phyloP scores from a whole-genome alignment of 768 basidiomycete genomes.

The Serpula lacrymans region DNA sequence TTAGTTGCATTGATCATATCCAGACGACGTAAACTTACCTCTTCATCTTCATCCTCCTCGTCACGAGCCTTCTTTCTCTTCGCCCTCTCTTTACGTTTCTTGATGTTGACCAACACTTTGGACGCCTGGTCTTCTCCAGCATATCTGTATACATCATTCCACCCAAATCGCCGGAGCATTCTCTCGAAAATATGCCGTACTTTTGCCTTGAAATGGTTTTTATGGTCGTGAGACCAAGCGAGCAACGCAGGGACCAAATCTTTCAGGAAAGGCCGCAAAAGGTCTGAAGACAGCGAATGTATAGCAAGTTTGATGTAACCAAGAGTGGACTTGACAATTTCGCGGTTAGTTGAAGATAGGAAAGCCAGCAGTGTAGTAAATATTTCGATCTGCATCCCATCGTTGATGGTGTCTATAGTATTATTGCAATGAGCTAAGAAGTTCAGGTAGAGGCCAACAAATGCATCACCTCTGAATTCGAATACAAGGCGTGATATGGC shows the following conservation, averaged over 20 bases:
- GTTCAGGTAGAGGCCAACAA: neutral
- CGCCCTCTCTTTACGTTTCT: slow-evolving; percentile 90
- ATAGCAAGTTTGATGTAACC: slow-evolving; percentile 94
- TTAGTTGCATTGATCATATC: neutral
- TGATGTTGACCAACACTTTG: slow-evolving; percentile 91
- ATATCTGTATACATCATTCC: slow-evolving; percentile 75
- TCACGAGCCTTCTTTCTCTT: slow-evolving; percentile 78
- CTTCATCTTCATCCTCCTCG: slow-evolving; percentile 56
- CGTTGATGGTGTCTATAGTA: slow-evolving; percentile 62
- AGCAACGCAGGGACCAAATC: slow-evolving; percentile 82
- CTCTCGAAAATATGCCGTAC: slow-evolving; percentile 97
- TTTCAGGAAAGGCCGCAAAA: slow-evolving; percentile 74
- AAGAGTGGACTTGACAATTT: slow-evolving; percentile 95
- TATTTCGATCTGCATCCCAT: slow-evolving; percentile 77
- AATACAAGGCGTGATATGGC: slow-evolving; percentile 92
- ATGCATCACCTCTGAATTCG: slow-evolving; percentile 82
- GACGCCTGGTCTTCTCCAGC: slow-evolving; percentile 75
- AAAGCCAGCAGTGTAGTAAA: slow-evolving; percentile 86
- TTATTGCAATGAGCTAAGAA: too few relatives aligned
- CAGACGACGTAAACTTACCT: slow-evolving; percentile 25
- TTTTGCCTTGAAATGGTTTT: slow-evolving; percentile 97
- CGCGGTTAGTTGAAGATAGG: slow-evolving; percentile 89
- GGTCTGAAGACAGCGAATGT: slow-evolving; percentile 71
- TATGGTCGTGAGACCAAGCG: slow-evolving; percentile 94
- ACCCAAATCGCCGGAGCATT: slow-evolving; percentile 87